A percentile compares a stretch with the other conserved stretches of the same genome.
Evolutionary conservation across 257 asterid species (phyloP).

Genomic region (Nicotiana tabacum): DNA sequence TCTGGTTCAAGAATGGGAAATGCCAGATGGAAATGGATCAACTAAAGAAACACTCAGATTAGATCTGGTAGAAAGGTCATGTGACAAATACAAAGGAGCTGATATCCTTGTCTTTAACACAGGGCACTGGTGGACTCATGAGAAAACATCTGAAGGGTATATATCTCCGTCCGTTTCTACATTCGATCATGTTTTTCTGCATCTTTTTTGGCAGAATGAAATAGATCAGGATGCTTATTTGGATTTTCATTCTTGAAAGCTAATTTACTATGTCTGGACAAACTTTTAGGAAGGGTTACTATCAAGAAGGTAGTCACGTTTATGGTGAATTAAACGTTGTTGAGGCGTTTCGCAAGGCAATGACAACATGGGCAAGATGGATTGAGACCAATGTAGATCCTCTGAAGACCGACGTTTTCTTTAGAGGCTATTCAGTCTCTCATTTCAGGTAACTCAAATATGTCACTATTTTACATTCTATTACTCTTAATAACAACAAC

Average conservation of each 20-base stretch:
- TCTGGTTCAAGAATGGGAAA: conserved; percentile 68
- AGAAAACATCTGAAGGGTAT: conserved; percentile 87
- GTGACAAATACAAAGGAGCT: conserved; percentile 81
- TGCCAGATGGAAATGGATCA: conserved; percentile 51
- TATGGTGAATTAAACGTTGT: conserved; percentile 68
- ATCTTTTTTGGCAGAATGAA: background rate
- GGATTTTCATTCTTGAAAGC: background rate
- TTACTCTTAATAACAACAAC: background rate
- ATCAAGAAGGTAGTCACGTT: conserved; percentile 83
- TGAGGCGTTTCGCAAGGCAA: conserved; percentile 84
- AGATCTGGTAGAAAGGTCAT: conserved; percentile 73
- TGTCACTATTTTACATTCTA: background rate
- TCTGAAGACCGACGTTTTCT: conserved; percentile 54
- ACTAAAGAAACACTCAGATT: conserved; percentile 65
- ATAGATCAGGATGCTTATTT: background rate
- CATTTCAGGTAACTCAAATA: conserved; percentile 67
- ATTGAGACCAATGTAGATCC: conserved; percentile 60
- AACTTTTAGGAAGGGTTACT: conserved; percentile 66
- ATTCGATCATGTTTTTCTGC: background rate
- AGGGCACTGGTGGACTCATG: conserved; percentile 99
- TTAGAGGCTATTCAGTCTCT: conserved; percentile 83
- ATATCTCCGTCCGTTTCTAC: conserved; percentile 5
- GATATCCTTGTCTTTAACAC: conserved; percentile 81
- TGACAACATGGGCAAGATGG: conserved; percentile 82
- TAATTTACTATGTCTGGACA: background rate